A percentile compares a stretch with the other conserved stretches of the same genome.
phyloP scores from a whole-genome alignment of 345 rosid genomes.

The Fremontodendron californicum region DNA sequence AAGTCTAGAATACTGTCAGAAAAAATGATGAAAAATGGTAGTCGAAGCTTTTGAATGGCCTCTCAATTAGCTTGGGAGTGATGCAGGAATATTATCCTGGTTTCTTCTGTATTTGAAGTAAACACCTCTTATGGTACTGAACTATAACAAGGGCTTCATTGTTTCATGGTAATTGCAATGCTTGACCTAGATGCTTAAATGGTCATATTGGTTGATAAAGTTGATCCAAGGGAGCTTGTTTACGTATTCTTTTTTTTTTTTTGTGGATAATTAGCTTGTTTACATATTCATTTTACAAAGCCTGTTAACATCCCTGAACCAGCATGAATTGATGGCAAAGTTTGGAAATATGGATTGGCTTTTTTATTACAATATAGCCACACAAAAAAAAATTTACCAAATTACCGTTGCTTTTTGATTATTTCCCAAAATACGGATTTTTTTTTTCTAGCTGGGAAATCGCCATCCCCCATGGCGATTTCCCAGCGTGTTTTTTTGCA shows the following conservation, averaged over 20 bases:
- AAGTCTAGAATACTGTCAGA: background rate
- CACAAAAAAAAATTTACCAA: too few species aligned
- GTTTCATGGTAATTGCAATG: background rate
- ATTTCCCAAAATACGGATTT: too few species aligned
- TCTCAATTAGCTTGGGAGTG: background rate
- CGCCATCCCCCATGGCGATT: too few species aligned
- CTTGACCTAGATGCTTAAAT: conserved; percentile 4
- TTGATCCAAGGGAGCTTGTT: background rate
- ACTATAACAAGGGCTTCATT: background rate
- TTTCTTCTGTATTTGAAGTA: background rate
- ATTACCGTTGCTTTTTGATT: too few species aligned
- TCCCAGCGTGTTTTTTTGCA: too few species aligned
- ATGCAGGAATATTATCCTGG: background rate
- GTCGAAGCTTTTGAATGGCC: too few species aligned
- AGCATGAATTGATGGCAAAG: background rate
- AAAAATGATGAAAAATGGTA: background rate
- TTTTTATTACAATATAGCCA: too few species aligned
- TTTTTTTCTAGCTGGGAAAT: too few species aligned
- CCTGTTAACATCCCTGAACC: background rate
- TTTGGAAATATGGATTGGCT: background rate
- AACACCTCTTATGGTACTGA: background rate
- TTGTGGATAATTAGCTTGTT: too few species aligned
- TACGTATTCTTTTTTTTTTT: too few species aligned
- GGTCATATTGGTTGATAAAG: background rate
- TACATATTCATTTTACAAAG: background rate